phyloP scores from a whole-genome alignment of 257 asterid species.

The Asclepias syriaca region DNA sequence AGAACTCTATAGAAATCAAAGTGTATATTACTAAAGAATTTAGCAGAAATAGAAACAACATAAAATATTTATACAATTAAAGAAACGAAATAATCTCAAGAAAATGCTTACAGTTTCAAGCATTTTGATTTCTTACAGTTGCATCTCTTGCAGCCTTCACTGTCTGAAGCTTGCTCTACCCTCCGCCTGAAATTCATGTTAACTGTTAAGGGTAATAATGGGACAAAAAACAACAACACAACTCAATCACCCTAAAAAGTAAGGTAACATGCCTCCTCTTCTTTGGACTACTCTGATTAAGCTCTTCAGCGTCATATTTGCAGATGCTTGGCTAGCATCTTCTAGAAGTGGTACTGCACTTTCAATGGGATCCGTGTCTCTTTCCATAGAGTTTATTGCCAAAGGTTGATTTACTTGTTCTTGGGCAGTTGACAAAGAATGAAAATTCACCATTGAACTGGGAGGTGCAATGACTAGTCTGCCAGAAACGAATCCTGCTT shows the following conservation, averaged over 20 bases:
- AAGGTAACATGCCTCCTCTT: slow-evolving; percentile 52
- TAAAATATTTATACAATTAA: too few relatives aligned
- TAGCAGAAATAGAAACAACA: too few relatives aligned
- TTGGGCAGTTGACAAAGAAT: slow-evolving; percentile 28
- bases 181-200: slow-evolving; percentile 46
- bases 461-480: slow-evolving; percentile 56
- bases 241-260: background rate
- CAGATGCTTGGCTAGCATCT: slow-evolving; percentile 42
- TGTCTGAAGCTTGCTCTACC: slow-evolving; percentile 51
- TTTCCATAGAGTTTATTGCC: slow-evolving; percentile 30
- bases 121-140: slow-evolving; percentile 97
- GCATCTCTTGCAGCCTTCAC: slow-evolving; percentile 78
- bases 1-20: too few relatives aligned
- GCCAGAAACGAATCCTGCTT: slow-evolving; percentile 50
- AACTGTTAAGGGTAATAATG: slow-evolving; percentile 10
- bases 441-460: slow-evolving; percentile 32
- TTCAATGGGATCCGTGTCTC: slow-evolving; percentile 38
- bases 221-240: background rate
- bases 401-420: slow-evolving; percentile 31
- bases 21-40: too few relatives aligned
- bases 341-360: slow-evolving; percentile 33
- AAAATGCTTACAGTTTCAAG: slow-evolving; percentile 82
- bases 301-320: slow-evolving; percentile 48
- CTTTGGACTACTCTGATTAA: slow-evolving; percentile 72
- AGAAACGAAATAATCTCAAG: background rate